Percentiles rank a stretch among this genome's conserved stretches.
Conservation (phyloP, 1,284 basidiomycete genomes). For the Mrakiaceae sp. region DNA sequence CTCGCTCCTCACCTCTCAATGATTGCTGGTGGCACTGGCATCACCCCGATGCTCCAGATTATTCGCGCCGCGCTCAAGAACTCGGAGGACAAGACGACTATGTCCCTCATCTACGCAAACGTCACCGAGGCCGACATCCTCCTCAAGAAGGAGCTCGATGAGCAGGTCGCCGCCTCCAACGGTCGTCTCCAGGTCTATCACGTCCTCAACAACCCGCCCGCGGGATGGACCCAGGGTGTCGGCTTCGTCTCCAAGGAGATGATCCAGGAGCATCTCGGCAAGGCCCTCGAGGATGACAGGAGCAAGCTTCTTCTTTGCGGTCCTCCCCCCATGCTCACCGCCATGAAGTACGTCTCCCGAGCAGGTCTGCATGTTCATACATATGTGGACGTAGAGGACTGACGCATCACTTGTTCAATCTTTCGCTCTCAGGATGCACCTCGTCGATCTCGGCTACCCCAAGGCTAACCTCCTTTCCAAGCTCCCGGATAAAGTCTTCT, state of each 20-base stretch:
- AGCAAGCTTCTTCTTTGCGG: constrained; percentile 82
- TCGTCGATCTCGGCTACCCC: constrained; percentile 76
- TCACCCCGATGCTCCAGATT: constrained; percentile 97
- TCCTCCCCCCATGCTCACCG: constrained; percentile 90
- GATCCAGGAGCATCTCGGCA: constrained; percentile 61
- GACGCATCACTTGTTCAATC: not conserved
- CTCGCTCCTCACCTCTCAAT: constrained; percentile 72
- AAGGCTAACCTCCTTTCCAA: constrained; percentile 84
- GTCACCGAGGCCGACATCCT: constrained; percentile 80
- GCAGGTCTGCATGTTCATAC: no score
- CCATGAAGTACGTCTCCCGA: constrained; percentile 69
- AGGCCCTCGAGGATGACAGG: constrained; percentile 34
- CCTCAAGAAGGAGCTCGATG: constrained; percentile 54
- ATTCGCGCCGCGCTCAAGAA: constrained; percentile 80
- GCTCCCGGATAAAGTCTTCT: constrained; percentile 66
- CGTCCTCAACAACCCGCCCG: constrained; percentile 85
- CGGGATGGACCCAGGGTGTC: constrained; percentile 71
- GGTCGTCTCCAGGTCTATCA: constrained; percentile 72
- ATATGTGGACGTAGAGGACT: no score
- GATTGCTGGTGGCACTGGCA: constrained; percentile 89
- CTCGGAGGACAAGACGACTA: constrained; percentile 65
- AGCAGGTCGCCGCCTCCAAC: constrained; percentile 30
- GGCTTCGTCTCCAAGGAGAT: constrained; percentile 94
- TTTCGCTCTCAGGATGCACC: constrained; percentile 56
- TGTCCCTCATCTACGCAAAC: constrained; percentile 90